Evolutionary conservation across 2,329 filamentous ascomycete genomes (phyloP).

Genomic region (Diaporthe citriasiana): DNA sequence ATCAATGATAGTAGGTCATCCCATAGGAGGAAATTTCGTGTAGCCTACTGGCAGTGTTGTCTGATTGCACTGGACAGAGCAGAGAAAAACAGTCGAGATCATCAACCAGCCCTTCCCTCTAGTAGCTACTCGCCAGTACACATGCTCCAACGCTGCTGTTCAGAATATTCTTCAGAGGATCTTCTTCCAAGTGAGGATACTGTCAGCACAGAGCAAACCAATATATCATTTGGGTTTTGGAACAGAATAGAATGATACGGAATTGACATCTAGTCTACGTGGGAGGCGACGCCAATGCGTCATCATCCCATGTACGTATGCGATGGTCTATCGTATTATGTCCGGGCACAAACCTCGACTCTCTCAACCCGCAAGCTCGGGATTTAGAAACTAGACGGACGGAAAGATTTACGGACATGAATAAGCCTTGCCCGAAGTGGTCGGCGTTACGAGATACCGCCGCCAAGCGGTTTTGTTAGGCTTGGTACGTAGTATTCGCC

Average conservation of each 20-base stretch:
- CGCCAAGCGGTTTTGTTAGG: not conserved
- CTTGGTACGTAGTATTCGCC: not conserved
- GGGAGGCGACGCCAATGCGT: not conserved
- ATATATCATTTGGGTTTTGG: not conserved
- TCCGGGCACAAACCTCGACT: not conserved
- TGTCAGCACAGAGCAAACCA: not conserved
- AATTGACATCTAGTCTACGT: not conserved
- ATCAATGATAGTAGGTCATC: too few species aligned
- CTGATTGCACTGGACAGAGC: not conserved
- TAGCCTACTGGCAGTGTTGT: not conserved
- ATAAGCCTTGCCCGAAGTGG: not conserved
- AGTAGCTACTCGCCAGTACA: not conserved
- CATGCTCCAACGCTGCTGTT: not conserved
- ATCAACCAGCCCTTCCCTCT: not conserved
- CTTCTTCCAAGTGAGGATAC: not conserved
- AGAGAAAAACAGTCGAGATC: not conserved
- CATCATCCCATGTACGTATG: not conserved
- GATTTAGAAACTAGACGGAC: not conserved
- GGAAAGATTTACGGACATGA: not conserved
- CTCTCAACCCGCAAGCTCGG: not conserved
- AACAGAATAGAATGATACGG: not conserved
- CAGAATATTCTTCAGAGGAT: not conserved
- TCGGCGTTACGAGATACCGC: constrained; percentile 23
- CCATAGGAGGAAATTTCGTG: not conserved
- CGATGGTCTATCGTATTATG: not conserved